A percentile compares a stretch with the other conserved stretches of the same genome.
Conservation (phyloP, 331 rosid genomes). For the Arachis monticola region DNA sequence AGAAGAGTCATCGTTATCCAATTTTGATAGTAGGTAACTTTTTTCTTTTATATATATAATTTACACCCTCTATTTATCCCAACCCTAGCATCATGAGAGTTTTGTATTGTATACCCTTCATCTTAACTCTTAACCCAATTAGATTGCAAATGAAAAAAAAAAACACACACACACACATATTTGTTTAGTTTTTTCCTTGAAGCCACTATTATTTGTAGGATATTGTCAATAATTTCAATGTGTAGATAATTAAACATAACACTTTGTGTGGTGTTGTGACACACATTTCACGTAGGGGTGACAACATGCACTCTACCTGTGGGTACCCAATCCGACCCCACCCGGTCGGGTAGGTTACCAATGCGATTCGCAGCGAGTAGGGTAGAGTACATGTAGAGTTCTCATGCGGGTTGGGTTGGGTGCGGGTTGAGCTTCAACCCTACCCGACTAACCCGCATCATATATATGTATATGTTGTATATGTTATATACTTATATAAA, state of each 20-base stretch:
- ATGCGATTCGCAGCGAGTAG: too few relatives aligned
- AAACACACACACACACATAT: not conserved
- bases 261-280: not conserved
- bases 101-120: slow-evolving; percentile 1
- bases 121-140: slow-evolving; percentile 13
- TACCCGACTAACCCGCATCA: too few relatives aligned
- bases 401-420: too few relatives aligned
- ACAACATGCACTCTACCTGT: too few relatives aligned
- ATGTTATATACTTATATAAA: too few relatives aligned
- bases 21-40: slow-evolving; percentile 49
- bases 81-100: too few relatives aligned
- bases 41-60: slow-evolving; percentile 38
- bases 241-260: not conserved
- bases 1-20: slow-evolving; percentile 39
- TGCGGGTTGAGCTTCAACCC: too few relatives aligned
- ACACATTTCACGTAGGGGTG: not conserved
- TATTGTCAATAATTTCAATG: slow-evolving; percentile 7
- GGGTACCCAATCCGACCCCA: too few relatives aligned
- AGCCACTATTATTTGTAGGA: slow-evolving; percentile 21
- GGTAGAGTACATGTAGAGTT: too few relatives aligned
- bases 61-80: too few relatives aligned
- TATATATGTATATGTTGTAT: too few relatives aligned
- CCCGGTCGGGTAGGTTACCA: too few relatives aligned
- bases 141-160: slow-evolving; percentile 31
- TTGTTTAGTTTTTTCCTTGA: not conserved